phyloP scores from a whole-genome alignment of 129 eudicot genomes.

The Scalesia atractyloides region DNA sequence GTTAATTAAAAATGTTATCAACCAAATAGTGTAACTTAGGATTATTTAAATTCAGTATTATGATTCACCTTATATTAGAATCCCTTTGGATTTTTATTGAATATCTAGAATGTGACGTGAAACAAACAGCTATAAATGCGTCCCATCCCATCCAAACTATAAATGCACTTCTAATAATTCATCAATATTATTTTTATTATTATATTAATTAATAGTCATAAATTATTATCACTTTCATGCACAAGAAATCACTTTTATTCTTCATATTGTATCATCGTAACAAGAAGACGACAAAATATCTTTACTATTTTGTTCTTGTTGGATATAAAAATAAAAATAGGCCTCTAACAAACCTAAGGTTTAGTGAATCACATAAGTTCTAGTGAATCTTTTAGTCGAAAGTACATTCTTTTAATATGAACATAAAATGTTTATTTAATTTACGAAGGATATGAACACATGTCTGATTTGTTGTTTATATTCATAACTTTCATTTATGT shows the following conservation, averaged over 20 bases:
- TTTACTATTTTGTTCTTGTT: not conserved
- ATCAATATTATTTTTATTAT: constrained; percentile 6
- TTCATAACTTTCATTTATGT: no score
- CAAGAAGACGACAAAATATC: not conserved
- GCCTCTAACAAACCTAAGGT: no score
- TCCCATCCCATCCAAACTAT: constrained; percentile 30
- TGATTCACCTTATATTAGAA: no score
- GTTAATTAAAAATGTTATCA: no score
- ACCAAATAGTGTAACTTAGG: no score
- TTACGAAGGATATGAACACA: no score
- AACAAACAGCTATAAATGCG: constrained; percentile 39
- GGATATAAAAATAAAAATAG: not conserved
- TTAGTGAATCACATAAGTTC: no score
- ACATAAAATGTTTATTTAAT: no score
- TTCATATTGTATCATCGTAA: not conserved
- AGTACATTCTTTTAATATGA: no score
- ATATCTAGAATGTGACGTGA: constrained; percentile 33
- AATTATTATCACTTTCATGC: constrained; percentile 5
- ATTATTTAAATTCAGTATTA: no score
- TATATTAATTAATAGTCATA: not conserved
- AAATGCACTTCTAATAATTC: constrained; percentile 35
- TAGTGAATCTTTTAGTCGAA: no score
- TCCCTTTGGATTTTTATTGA: constrained; percentile 14
- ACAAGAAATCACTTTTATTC: not conserved
- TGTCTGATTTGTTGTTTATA: no score